Conservation (phyloP, 495 filamentous ascomycete genomes). For the Neurospora tetraspora region DNA sequence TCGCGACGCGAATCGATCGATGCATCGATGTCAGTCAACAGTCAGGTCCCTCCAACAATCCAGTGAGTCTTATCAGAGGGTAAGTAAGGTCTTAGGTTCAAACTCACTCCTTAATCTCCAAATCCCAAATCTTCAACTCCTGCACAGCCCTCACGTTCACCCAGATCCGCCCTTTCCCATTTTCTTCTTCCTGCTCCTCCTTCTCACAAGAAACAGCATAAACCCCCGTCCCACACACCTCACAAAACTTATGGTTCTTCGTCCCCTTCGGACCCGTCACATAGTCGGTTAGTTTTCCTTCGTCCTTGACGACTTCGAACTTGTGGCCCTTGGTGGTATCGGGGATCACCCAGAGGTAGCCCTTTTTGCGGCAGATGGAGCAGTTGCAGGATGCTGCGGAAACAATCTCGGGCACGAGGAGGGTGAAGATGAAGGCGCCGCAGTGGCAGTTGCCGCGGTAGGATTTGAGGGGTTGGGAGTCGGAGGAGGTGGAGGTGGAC, state of each 20-base stretch:
- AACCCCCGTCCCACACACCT: conserved; percentile 29
- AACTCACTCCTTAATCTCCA: conserved; percentile 22
- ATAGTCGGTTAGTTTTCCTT: conserved; percentile 26
- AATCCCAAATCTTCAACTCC: conserved; percentile 24
- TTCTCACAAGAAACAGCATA: conserved; percentile 1
- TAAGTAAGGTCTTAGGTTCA: not conserved
- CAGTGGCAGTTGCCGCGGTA: conserved; percentile 52
- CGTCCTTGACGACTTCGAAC: conserved; percentile 32
- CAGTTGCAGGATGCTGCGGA: conserved; percentile 37
- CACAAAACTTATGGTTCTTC: conserved; percentile 37
- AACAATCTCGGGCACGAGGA: conserved; percentile 33
- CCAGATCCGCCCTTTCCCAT: not conserved
- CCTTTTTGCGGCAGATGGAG: conserved; percentile 41
- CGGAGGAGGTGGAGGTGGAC: not conserved
- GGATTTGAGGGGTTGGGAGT: conserved; percentile 24
- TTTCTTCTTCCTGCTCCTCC: not conserved
- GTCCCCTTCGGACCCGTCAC: conserved; percentile 18
- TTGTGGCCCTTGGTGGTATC: conserved; percentile 29
- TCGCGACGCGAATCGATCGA: not conserved
- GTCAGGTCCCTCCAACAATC: too few species aligned
- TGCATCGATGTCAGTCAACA: not conserved
- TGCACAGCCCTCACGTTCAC: conserved; percentile 26
- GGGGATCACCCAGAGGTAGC: conserved; percentile 27
- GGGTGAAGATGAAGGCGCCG: conserved; percentile 36
- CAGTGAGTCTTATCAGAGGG: not conserved